phyloP scores from a whole-genome alignment of 805 yeast species.

The Kodamaea kaohsiungensis region DNA sequence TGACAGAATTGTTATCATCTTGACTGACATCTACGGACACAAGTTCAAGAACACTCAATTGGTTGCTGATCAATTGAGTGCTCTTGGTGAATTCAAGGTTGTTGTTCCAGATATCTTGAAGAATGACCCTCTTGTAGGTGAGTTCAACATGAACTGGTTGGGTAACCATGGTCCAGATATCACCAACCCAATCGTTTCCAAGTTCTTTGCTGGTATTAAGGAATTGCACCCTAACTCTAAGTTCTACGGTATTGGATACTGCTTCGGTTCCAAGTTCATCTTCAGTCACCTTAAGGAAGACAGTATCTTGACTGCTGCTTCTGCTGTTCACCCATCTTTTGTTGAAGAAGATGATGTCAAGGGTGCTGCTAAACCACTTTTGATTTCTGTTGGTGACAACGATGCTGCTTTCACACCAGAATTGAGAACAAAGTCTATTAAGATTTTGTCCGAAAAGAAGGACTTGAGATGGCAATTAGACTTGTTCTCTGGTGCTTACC shows the following conservation, averaged over 20 bases:
- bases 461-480: conserved; percentile 60
- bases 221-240: conserved; percentile 5
- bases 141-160: conserved; percentile 9
- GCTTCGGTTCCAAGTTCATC: conserved; percentile 27
- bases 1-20: conserved; percentile 25
- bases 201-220: conserved; percentile 10
- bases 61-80: conserved; percentile 28
- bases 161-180: conserved; percentile 12
- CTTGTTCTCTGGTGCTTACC: conserved; percentile 61
- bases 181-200: conserved; percentile 14
- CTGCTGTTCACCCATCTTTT: conserved; percentile 83
- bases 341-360: conserved; percentile 65
- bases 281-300: conserved; percentile 27
- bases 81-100: conserved; percentile 19
- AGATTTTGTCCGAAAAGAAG: conserved; percentile 48
- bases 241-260: conserved; percentile 22
- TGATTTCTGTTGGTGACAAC: conserved; percentile 72
- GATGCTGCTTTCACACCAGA: conserved; percentile 67
- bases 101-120: conserved; percentile 33
- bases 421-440: conserved; percentile 62
- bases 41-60: conserved; percentile 27
- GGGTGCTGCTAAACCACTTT: conserved; percentile 57
- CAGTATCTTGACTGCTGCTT: conserved; percentile 57
- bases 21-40: conserved; percentile 33
- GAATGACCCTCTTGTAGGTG: conserved; percentile 21